Base-by-base conservation (phyloP, 495 filamentous ascomycete species). In the Tetracladium marchalianum region DNA sequence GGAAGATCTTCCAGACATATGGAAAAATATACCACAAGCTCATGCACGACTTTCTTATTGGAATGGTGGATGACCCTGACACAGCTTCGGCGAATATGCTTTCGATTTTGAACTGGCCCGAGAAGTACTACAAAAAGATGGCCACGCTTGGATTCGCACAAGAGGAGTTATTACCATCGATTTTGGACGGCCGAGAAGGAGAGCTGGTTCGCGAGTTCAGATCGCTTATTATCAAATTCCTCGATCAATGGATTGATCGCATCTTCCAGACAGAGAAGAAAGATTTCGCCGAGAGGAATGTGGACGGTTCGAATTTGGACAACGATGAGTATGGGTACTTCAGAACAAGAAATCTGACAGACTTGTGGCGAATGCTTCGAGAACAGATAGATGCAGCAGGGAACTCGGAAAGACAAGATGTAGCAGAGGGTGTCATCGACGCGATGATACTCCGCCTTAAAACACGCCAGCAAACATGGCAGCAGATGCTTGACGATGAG, bases 41-140 rank as follows among this genome's bases (percentile, higher is more conserved):
- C 54, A 96, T 99, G 90, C 93, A 95, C 61, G 86, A 95, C 61
- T 93, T 87, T 64, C 73, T 99, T 4, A 70, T 90, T 41, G 73
- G 66, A 17, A 70, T 85, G 55, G 81, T 96, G 53, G 84, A 95
- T 53, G 85, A 95, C 50, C 77, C 84, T 0, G 77, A 87, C 16
- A 70, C 87, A 2, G 81, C 70, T 12, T 84, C 88, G 0, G 76
- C 81, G 19, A 84, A 94, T 55, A 80, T 92, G 60, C 75, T 96
- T 13, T 75, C 83, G 44, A 95, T 99, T 57, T 83, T 97, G 60
- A 82, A 90, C 61, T 99, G 90, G 89, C 85, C 78, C 12, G 84
- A 90, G 54, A 90, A 92, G 58, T 99, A 99, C 67, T 92, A 95
- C 61, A 77, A 81, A 51, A 95, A 95, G 67, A 95, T 97, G 90